phyloP scores from a whole-genome alignment of 2,329 filamentous ascomycete genomes.

The Plenodomus biglobosus region DNA sequence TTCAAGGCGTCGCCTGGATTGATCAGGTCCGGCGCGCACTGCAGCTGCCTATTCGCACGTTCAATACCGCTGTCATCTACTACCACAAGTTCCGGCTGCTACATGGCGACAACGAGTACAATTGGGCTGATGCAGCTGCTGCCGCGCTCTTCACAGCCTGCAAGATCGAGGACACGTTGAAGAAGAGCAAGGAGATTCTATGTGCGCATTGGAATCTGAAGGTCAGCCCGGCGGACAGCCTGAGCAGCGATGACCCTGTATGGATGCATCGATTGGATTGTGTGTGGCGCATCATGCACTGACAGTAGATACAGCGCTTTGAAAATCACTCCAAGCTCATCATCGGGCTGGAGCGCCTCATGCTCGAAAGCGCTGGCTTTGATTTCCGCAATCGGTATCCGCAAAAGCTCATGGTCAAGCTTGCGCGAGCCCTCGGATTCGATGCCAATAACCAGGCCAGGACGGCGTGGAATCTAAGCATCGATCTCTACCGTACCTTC shows the following conservation, averaged over 20 bases:
- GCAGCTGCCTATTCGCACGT: slow-evolving; percentile 84
- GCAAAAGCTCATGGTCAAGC: slow-evolving; percentile 80
- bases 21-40: slow-evolving; percentile 78
- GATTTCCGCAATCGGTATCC: slow-evolving; percentile 90
- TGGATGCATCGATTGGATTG: slow-evolving; percentile 19
- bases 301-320: slow-evolving; percentile 63
- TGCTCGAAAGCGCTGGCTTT: slow-evolving; percentile 90
- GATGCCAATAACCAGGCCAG: slow-evolving; percentile 60
- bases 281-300: slow-evolving; percentile 2
- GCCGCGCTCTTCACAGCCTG: slow-evolving; percentile 89
- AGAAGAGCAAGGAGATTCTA: slow-evolving; percentile 91
- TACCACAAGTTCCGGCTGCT: slow-evolving; percentile 91
- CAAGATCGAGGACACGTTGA: slow-evolving; percentile 97
- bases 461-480: slow-evolving; percentile 76
- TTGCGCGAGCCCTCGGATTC: slow-evolving; percentile 63
- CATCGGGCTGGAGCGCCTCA: slow-evolving; percentile 86
- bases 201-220: slow-evolving; percentile 89
- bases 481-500: slow-evolving; percentile 92
- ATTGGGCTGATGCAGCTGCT: slow-evolving; percentile 79
- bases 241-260: slow-evolving; percentile 81
- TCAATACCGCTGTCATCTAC: slow-evolving; percentile 86
- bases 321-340: slow-evolving; percentile 77
- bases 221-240: slow-evolving; percentile 64
- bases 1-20: slow-evolving; percentile 88
- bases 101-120: slow-evolving; percentile 83